These are phyloP conservation scores for Dichomitus squalens DNA, from an alignment of 1,284 basidiomycete genomes.

Conservation along the genomic window DNA sequence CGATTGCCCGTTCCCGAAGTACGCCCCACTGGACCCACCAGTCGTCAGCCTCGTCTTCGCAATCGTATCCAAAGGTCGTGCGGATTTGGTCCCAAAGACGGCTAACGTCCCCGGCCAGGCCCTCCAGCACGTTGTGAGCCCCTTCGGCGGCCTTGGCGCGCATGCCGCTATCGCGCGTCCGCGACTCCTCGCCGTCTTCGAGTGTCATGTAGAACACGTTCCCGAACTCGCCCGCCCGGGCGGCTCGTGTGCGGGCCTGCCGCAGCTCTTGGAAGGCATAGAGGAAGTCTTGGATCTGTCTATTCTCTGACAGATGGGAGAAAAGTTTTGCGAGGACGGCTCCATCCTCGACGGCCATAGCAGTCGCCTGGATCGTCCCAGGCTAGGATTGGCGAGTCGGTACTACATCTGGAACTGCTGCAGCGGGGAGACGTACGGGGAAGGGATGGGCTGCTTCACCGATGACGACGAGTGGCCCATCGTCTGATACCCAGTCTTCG, in stretches of 20 bases:
- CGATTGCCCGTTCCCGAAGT: slow-evolving; percentile 33
- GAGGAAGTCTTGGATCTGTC: slow-evolving; percentile 56
- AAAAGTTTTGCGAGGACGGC: slow-evolving; percentile 61
- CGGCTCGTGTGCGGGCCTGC: slow-evolving; percentile 24
- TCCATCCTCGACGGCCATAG: slow-evolving; percentile 51
- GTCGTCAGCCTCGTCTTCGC: slow-evolving; percentile 40
- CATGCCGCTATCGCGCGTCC: slow-evolving; percentile 7
- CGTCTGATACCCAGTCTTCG: slow-evolving; percentile 30
- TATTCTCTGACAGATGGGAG: slow-evolving; percentile 48
- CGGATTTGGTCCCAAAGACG: slow-evolving; percentile 31
- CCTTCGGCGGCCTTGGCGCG: slow-evolving; percentile 10
- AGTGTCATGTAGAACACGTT: slow-evolving; percentile 20
- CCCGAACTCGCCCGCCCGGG: slow-evolving; percentile 23
- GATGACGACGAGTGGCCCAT: slow-evolving; percentile 25
- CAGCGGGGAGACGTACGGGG: slow-evolving; percentile 40
- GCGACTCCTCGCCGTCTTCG: slow-evolving; percentile 21
- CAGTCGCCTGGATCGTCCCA: slow-evolving; percentile 43
- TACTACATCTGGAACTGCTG: background rate
- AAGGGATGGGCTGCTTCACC: slow-evolving; percentile 52
- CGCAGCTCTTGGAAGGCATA: slow-evolving; percentile 55
- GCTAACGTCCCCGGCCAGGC: slow-evolving; percentile 21
- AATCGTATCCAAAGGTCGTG: slow-evolving; percentile 38
- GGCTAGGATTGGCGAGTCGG: slow-evolving; percentile 12
- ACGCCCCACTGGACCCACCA: slow-evolving; percentile 42
- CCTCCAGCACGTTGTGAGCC: slow-evolving; percentile 20